Conservation (phyloP, 805 yeast species). For the Zygotorulaspora chibaensis region DNA sequence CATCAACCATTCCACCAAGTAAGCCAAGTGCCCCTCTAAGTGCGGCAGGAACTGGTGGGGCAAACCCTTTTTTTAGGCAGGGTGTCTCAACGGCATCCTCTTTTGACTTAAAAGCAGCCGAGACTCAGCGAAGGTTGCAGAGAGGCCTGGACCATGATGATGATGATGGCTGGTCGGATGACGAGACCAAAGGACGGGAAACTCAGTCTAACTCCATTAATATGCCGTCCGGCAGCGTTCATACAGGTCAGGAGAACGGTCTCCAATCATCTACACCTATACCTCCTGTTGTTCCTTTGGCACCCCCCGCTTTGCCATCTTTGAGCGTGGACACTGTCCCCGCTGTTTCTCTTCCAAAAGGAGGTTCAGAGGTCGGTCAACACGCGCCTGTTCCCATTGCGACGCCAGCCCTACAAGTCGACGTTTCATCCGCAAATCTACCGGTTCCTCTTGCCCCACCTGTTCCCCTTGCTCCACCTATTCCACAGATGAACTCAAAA, state of each 20-base stretch:
- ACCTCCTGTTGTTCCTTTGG: slow-evolving; percentile 14
- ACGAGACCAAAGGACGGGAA: slow-evolving; percentile 33
- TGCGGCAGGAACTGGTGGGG: slow-evolving; percentile 20
- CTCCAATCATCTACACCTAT: background rate
- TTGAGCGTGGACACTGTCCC: background rate
- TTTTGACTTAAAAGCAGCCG: slow-evolving; percentile 55
- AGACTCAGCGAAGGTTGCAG: slow-evolving; percentile 69
- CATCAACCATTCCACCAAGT: background rate
- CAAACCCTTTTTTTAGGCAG: slow-evolving; percentile 59
- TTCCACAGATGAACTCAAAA: slow-evolving; percentile 27
- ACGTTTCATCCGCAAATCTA: slow-evolving; percentile 18
- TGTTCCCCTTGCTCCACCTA: slow-evolving; percentile 44
- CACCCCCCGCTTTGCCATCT: slow-evolving; percentile 8
- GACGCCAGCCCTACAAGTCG: slow-evolving; percentile 20
- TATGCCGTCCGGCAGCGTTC: slow-evolving; percentile 18
- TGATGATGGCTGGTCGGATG: slow-evolving; percentile 36
- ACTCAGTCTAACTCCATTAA: slow-evolving; percentile 31
- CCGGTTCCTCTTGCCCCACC: slow-evolving; percentile 44
- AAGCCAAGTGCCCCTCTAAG: slow-evolving; percentile 4
- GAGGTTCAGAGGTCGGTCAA: background rate
- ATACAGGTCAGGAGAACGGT: background rate
- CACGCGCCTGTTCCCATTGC: slow-evolving; percentile 23
- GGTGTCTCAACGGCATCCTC: slow-evolving; percentile 27
- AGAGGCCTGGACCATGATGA: slow-evolving; percentile 42
- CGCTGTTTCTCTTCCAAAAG: too few relatives aligned